Base-by-base conservation (phyloP, 2,329 filamentous ascomycete genomes). In the Alternaria sp. region DNA sequence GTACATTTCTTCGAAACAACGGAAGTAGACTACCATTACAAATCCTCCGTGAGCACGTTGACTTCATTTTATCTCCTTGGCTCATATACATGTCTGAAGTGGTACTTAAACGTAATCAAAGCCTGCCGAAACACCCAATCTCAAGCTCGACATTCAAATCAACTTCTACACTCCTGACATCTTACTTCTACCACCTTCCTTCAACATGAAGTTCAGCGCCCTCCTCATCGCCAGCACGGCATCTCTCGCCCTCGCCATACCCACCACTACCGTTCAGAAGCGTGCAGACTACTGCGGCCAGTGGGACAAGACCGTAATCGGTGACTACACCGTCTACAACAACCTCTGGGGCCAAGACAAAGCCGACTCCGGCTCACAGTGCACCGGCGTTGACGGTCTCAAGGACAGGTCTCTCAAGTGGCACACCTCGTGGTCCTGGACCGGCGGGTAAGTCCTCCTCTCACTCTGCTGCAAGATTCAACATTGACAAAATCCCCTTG, bases 301-400 rank as follows among this genome's bases (percentile, higher is more conserved):
- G 50, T 76, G 72, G 71, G 74, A 71, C 54, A 68, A 53, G 33
- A 24, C 60, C 24, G 63, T 69, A 14, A 69, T 63, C 1, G 73
- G 72, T 8, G 11, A 61, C 6, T 77, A 75, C 62, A 76, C 72
- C n/a, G 58, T 72, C 45, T 77, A 77, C 67, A 74, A 77, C 58
- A 77, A 82, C 72, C 77, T 82, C 29, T 84, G 81, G 81, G 80
- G 80, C 61, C 56, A 71, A 40, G 66, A 44, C 33, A 56, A 68
- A 42, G 81, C 80, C 8, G 74, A 69, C 4, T 79, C 79, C 4
- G 82, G 82, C 28, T 78, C 70, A 2, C 81, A 83, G 66, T 83
- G 81, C 73, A 80, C 80, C 24, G 77, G 74, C 28, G 75, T 81
- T 56, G 75, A 79, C 55, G 70, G 77, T 52, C 64, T 79, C 31